Percentiles rank a stretch among this genome's conserved stretches.
phyloP scores from a whole-genome alignment of 257 asterid species.

The Rehmannia glutinosa region DNA sequence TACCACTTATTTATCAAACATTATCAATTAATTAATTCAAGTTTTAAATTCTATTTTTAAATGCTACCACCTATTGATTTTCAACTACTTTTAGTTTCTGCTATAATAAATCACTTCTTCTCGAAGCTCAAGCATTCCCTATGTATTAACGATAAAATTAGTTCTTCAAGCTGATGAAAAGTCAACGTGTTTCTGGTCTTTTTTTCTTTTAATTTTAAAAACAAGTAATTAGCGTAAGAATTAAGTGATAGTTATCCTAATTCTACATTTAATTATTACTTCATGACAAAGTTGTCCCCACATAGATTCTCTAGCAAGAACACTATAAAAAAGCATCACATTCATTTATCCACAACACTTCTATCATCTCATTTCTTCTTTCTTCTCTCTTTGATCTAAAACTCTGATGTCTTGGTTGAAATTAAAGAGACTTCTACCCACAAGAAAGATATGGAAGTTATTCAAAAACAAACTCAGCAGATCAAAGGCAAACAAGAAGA shows the following conservation, averaged over 20 bases:
- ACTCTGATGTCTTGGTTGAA: constrained; percentile 43
- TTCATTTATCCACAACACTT: neutral
- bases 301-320: neutral
- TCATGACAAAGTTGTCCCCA: constrained; percentile 4
- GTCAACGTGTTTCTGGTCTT: neutral
- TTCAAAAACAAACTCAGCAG: constrained; percentile 33
- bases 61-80: too few relatives aligned
- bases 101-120: too few relatives aligned
- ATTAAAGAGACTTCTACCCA: constrained; percentile 38
- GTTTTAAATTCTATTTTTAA: too few relatives aligned
- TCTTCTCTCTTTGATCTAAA: neutral
- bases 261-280: neutral
- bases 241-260: neutral
- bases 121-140: too few relatives aligned
- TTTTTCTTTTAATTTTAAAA: too few relatives aligned
- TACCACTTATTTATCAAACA: too few relatives aligned
- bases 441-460: constrained; percentile 47
- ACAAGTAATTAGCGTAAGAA: constrained; percentile 30
- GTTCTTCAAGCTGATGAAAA: neutral
- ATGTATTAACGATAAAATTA: neutral
- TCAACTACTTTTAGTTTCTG: too few relatives aligned
- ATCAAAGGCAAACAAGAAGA: constrained; percentile 33
- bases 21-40: too few relatives aligned
- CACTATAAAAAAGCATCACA: constrained; percentile 20
- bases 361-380: neutral